Evolutionary conservation across 148 eudicot genomes (phyloP), one percentile per base, ranked within the genome.

Genomic region (Polygonum maritimum): DNA sequence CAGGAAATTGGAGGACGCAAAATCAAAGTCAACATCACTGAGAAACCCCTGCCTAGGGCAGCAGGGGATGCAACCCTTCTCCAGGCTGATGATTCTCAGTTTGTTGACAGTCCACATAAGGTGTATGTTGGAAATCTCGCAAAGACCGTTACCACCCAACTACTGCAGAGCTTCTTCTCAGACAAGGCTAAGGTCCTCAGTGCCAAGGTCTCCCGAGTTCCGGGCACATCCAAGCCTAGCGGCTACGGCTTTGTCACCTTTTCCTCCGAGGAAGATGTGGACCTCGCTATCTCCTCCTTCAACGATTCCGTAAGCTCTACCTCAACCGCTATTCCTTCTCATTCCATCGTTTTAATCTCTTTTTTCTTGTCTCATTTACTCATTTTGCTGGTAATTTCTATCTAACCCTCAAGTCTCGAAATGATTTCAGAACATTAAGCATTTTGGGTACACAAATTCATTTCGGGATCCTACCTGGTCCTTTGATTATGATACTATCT

Each of bases 91-190:
- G 97, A 92, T 45, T 83, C 98, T 36, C 90, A 87, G 48, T 94
- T 92, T 40, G 76, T 92, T 40, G 98, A 92, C 83, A 89, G 92
- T 80, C 96, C 91, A 31, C 67, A 90, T 83, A 94, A 94, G 82
- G 96, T 92, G 75, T 94, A 94, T 75, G 92, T 89, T 45, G 97
- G 97, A 2, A 94, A 94, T 86, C 96, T 94, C 75, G 90, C 97
- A 70, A 94, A 89, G 88, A 87, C 90, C 13, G 97, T 94, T 54
- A 94, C 98, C 16, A 80, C 89, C 35, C 92, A 90, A 35, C 71
- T 76, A 38, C 85, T 94, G 40, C 89, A 90, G 85, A 76, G 81
- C 52, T 89, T 92, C 71, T 94, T 94, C 76, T 82, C 96, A 7
- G 93, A 81, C 65, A 94, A 89, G 83, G 98, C 94, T n/a, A 84